Evolutionary conservation across 2,329 filamentous ascomycete genomes (phyloP), one percentile per base, ranked within the genome.

Genomic region (Penicillium sp.): DNA sequence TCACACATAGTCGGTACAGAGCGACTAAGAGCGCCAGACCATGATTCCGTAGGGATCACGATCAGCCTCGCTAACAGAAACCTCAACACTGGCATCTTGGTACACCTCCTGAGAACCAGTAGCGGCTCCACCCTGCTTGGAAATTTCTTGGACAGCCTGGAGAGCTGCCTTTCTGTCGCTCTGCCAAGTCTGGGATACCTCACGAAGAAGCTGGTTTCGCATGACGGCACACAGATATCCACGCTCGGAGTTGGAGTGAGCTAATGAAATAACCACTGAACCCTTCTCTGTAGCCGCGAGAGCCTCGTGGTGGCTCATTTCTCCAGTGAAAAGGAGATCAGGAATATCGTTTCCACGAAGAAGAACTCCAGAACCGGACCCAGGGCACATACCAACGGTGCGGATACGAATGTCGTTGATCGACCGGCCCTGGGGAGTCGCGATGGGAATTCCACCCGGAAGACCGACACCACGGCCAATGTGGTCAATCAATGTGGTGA

Each of bases 211-310:
- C 72, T 87, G 85, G 19, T 80, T 79, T 66, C 83, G 82, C 78
- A 99, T 82, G 47, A 90, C 85, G 57, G 87, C 82, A 57, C 82
- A 82, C 67, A 99, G 76, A 71, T 93, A 99, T 0, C 86, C 88
- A 35, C 95, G 81, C 79, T 99, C 95, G 0, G 90, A 95, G 74
- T 98, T 98, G 66, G 90, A 93, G 74, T 99, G 95, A 68, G 96
- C 96, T 48, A 96, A 82, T 42, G 88, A 89, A 51, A 98, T 84
- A 1, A 98, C 90, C 54, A 87, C 89, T 61, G 88, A 88, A 1
- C 93, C 93, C 57, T 87, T 84, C 78, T 97, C 93, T 27, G 90
- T 91, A 1, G 92, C 91, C 39, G 90, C 86, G 56, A 99, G 82
- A 3, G 93, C 92, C 62, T 95, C 91, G 72, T 99, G 95, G 72